Percentiles rank a stretch among this genome's conserved stretches.
phyloP scores from a whole-genome alignment of 2,329 filamentous ascomycete species.

The Aspergillus sp. region DNA sequence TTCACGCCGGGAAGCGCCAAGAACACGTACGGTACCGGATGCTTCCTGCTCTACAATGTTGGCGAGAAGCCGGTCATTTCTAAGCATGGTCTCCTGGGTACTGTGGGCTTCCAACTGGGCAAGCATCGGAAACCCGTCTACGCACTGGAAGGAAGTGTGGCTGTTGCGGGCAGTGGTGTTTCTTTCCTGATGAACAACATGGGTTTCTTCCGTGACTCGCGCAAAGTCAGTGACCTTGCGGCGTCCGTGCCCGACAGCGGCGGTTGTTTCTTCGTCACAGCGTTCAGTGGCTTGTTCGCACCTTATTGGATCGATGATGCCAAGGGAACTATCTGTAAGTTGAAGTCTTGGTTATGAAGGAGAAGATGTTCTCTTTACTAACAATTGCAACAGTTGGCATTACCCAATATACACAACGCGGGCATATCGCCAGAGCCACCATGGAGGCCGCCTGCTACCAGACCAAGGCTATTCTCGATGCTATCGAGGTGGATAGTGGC shows the following conservation, averaged over 20 bases:
- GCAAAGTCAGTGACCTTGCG: slow-evolving; percentile 65
- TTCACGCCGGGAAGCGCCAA: slow-evolving; percentile 81
- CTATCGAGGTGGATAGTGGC: slow-evolving; percentile 84
- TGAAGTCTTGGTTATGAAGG: not conserved
- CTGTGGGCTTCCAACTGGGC: slow-evolving; percentile 81
- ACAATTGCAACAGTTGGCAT: slow-evolving; percentile 61
- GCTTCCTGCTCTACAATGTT: slow-evolving; percentile 87
- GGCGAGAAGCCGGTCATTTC: slow-evolving; percentile 83
- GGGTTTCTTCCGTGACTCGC: slow-evolving; percentile 60
- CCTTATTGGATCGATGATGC: slow-evolving; percentile 96
- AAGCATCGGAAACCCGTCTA: slow-evolving; percentile 68
- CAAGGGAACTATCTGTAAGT: slow-evolving; percentile 76
- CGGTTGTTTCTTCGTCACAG: slow-evolving; percentile 82
- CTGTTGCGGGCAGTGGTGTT: slow-evolving; percentile 76
- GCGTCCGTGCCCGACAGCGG: slow-evolving; percentile 71
- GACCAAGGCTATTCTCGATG: slow-evolving; percentile 85
- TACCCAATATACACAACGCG: slow-evolving; percentile 79
- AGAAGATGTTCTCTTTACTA: slow-evolving; percentile 4
- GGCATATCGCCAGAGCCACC: slow-evolving; percentile 84
- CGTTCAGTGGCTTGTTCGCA: slow-evolving; percentile 86
- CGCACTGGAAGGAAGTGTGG: slow-evolving; percentile 80
- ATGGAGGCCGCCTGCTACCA: slow-evolving; percentile 91
- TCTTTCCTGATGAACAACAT: slow-evolving; percentile 71
- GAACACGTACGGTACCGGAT: slow-evolving; percentile 89
- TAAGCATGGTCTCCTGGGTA: slow-evolving; percentile 77